phyloP scores from a whole-genome alignment of 257 asterid genomes.

The Penstemon eatonii region DNA sequence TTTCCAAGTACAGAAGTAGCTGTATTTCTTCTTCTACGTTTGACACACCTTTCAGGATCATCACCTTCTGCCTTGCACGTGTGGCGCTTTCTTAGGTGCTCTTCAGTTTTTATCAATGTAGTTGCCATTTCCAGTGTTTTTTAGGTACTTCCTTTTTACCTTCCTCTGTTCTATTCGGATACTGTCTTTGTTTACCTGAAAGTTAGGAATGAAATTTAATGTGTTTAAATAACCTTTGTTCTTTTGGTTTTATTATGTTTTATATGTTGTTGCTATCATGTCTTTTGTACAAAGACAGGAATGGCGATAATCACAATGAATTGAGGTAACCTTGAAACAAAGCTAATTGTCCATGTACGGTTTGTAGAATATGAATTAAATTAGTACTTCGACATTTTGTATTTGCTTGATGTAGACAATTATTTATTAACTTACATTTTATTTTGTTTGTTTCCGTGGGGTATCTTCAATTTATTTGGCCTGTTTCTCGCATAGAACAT shows the following conservation, averaged over 20 bases:
- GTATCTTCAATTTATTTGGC: slow-evolving; percentile 25
- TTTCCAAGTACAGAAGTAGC: slow-evolving; percentile 1
- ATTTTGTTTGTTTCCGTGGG: slow-evolving; percentile 22
- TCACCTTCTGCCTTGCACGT: slow-evolving; percentile 16
- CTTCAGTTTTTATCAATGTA: slow-evolving; percentile 27
- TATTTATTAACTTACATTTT: neutral
- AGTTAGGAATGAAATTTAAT: neutral
- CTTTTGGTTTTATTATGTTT: slow-evolving; percentile 27
- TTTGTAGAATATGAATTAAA: slow-evolving; percentile 13
- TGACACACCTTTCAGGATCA: slow-evolving; percentile 25
- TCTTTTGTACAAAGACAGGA: slow-evolving; percentile 21
- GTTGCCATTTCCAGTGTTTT: neutral
- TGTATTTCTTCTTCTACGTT: slow-evolving; percentile 40
- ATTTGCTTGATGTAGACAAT: neutral
- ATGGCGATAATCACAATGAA: slow-evolving; percentile 33
- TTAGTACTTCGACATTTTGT: neutral
- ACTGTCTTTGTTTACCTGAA: neutral
- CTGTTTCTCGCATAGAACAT: slow-evolving; percentile 22
- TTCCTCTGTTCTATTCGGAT: neutral
- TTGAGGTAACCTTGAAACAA: slow-evolving; percentile 20
- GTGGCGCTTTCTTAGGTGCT: slow-evolving; percentile 24
- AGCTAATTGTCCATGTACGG: slow-evolving; percentile 23
- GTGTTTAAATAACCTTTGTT: slow-evolving; percentile 17
- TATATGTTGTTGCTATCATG: slow-evolving; percentile 26
- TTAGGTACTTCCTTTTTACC: neutral